Conservation (phyloP, 805 yeast species). For the Lipomyces starkeyi region DNA sequence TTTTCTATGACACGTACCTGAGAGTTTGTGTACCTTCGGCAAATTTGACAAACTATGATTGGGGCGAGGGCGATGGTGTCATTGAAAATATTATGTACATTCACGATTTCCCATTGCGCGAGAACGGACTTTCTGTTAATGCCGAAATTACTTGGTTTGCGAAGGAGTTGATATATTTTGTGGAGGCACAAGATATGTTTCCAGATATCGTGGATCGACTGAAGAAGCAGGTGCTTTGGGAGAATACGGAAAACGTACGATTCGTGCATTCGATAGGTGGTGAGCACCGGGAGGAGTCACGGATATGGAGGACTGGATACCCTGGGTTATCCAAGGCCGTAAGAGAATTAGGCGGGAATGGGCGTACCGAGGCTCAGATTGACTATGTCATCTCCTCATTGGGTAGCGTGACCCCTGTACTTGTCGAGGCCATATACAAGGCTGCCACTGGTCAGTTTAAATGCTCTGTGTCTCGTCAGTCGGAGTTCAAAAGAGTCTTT, state of each 20-base stretch:
- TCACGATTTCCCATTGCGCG: constrained; percentile 35
- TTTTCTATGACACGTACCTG: constrained; percentile 36
- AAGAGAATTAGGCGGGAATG: constrained; percentile 22
- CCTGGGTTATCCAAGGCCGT: constrained; percentile 29
- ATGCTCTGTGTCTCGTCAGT: too few species aligned
- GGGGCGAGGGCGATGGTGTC: constrained; percentile 41
- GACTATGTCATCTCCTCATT: constrained; percentile 34
- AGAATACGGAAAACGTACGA: constrained; percentile 33
- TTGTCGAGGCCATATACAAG: constrained; percentile 20
- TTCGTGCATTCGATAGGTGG: constrained; percentile 41
- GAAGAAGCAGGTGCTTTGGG: constrained; percentile 32
- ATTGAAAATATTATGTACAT: constrained; percentile 39
- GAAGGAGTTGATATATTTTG: constrained; percentile 33
- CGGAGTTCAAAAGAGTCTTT: background rate
- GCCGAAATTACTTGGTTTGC: constrained; percentile 19
- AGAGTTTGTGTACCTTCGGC: constrained; percentile 40
- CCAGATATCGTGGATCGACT: constrained; percentile 30
- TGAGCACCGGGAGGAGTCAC: constrained; percentile 14
- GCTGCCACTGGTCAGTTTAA: constrained; percentile 28
- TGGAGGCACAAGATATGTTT: constrained; percentile 33
- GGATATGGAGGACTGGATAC: constrained; percentile 28
- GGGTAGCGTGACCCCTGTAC: constrained; percentile 28
- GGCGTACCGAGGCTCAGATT: constrained; percentile 16
- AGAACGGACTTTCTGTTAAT: background rate
- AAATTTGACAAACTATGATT: constrained; percentile 40